These are phyloP conservation scores for Phanerochaete sordida DNA, from an alignment of 768 basidiomycete genomes.

Conservation along the genomic window DNA sequence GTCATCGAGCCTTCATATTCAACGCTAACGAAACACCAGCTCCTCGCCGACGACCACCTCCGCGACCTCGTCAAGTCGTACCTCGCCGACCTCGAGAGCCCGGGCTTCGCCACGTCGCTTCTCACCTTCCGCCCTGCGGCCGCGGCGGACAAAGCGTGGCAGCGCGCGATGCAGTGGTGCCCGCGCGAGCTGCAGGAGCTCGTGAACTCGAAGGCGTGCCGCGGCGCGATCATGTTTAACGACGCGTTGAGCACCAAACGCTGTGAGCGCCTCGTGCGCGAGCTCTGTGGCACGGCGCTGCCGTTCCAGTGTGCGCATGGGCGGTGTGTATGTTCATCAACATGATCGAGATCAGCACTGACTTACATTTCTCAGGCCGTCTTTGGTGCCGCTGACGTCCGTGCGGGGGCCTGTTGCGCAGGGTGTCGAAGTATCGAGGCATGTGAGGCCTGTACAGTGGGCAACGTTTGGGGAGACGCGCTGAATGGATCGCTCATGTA, in stretches of 20 bases:
- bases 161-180: constrained; percentile 73
- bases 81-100: constrained; percentile 29
- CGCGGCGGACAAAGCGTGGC: constrained; percentile 41
- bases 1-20: constrained; percentile 8
- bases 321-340: constrained; percentile 33
- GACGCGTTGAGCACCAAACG: constrained; percentile 68
- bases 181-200: constrained; percentile 81
- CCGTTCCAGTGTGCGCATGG: constrained; percentile 99
- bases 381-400: not conserved
- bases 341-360: not conserved
- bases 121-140: not conserved
- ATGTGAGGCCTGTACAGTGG: not conserved
- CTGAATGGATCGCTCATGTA: not conserved
- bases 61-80: constrained; percentile 73
- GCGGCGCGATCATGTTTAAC: constrained; percentile 98
- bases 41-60: constrained; percentile 68
- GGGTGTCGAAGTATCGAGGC: not conserved
- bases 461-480: not conserved
- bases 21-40: constrained; percentile 30
- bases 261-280: constrained; percentile 62
- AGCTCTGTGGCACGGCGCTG: constrained; percentile 68
- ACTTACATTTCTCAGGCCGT: not conserved
- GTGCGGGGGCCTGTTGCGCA: not conserved
- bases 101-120: constrained; percentile 1
- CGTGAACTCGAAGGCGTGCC: constrained; percentile 92